A percentile compares a stretch with the other conserved stretches of the same genome.
These are phyloP conservation scores for Pythium brassicae DNA, from an alignment of 352 stramenopile genomes.

Conservation along the genomic window DNA sequence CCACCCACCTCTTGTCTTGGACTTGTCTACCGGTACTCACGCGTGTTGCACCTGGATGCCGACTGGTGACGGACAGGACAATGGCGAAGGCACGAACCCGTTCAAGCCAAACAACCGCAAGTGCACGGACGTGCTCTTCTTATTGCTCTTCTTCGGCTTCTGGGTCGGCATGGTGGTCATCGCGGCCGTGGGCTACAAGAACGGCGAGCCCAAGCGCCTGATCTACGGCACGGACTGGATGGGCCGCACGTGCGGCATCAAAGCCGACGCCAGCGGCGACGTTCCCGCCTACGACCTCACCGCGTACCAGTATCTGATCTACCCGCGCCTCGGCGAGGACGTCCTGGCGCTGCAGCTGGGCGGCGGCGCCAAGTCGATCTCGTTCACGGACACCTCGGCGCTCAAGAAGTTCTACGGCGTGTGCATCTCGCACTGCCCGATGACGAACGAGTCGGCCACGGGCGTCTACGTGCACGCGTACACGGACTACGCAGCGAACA, in stretches of 20 bases:
- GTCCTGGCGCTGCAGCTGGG: constrained; percentile 23
- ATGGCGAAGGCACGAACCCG: constrained; percentile 38
- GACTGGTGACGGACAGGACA: constrained; percentile 2
- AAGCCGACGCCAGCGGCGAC: constrained; percentile 32
- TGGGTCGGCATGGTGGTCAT: constrained; percentile 70
- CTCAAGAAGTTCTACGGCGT: constrained; percentile 46
- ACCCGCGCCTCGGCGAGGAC: constrained; percentile 62
- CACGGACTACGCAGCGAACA: constrained; percentile 37
- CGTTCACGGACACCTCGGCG: constrained; percentile 16
- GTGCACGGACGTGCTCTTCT: constrained; percentile 68
- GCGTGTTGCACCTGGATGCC: neutral
- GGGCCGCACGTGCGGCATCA: constrained; percentile 56
- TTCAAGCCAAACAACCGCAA: constrained; percentile 72
- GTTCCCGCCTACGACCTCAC: constrained; percentile 63
- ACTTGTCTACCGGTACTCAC: neutral
- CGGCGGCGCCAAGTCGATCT: constrained; percentile 9
- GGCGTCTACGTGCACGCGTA: constrained; percentile 61
- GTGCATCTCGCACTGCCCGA: constrained; percentile 43
- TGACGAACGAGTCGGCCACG: constrained; percentile 28
- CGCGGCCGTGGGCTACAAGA: constrained; percentile 48
- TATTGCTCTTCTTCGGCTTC: constrained; percentile 55
- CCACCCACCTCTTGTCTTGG: too few relatives aligned
- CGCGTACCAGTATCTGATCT: constrained; percentile 64
- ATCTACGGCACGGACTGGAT: constrained; percentile 76
- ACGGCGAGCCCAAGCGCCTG: constrained; percentile 69